Conservation (phyloP, 768 basidiomycete species). For the Kondoa malvinella region DNA sequence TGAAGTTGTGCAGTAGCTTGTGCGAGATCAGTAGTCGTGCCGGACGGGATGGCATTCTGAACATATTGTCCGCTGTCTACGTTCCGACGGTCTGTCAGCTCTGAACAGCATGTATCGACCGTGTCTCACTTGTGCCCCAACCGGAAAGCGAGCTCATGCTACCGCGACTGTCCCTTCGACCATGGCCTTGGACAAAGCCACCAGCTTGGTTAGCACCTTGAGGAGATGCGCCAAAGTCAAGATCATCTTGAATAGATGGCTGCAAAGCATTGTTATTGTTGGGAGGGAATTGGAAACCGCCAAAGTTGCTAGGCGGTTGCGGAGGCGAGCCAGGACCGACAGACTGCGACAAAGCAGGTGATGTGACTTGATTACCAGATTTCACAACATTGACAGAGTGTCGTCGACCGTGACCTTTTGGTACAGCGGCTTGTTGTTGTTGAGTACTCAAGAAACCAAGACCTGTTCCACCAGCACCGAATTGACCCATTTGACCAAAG, state of each 20-base stretch:
- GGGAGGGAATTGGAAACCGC: neutral
- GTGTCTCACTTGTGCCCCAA: constrained; percentile 16
- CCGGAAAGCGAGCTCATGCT: constrained; percentile 12
- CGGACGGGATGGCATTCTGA: constrained; percentile 4
- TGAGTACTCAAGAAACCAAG: neutral
- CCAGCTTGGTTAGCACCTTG: neutral
- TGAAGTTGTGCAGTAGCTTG: constrained; percentile 93
- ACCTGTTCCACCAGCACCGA: constrained; percentile 2
- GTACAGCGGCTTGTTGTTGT: constrained; percentile 36
- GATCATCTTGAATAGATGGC: neutral
- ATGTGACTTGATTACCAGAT: neutral
- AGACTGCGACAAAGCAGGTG: neutral
- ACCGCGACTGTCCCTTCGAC: constrained; percentile 13
- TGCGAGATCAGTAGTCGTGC: constrained; percentile 53
- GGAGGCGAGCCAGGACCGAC: neutral
- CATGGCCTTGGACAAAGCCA: constrained; percentile 12
- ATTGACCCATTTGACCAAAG: constrained; percentile 19
- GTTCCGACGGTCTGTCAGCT: neutral
- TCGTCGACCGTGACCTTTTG: constrained; percentile 50
- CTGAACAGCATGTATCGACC: neutral
- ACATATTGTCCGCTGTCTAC: constrained; percentile 3
- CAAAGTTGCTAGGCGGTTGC: neutral
- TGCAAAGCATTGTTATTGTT: neutral
- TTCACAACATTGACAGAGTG: constrained; percentile 87
- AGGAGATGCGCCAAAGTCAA: constrained; percentile 7